These are phyloP conservation scores for Zasmidium angulare DNA, from an alignment of 2,329 filamentous ascomycete species.

Conservation along the genomic window DNA sequence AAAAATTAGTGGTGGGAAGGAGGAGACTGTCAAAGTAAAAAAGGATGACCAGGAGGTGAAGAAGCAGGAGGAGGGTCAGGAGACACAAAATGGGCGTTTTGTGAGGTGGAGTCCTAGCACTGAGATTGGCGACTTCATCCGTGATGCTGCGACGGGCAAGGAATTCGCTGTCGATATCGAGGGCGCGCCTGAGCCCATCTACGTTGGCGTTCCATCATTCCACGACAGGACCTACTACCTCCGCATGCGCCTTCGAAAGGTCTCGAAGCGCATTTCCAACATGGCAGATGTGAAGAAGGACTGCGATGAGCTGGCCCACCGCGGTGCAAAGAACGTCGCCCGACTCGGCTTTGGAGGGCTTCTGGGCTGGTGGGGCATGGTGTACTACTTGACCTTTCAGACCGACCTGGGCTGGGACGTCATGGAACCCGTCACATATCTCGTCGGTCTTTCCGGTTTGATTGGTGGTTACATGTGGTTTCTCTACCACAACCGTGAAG, in stretches of 20 bases:
- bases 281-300: constrained; percentile 75
- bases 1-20: constrained; percentile 34
- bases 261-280: constrained; percentile 65
- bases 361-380: constrained; percentile 75
- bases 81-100: constrained; percentile 59
- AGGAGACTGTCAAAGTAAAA: constrained; percentile 32
- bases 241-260: constrained; percentile 71
- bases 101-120: constrained; percentile 87
- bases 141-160: constrained; percentile 78
- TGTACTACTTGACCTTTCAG: constrained; percentile 67
- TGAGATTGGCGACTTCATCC: constrained; percentile 91
- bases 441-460: constrained; percentile 80
- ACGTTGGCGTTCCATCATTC: constrained; percentile 82
- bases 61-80: constrained; percentile 28
- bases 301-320: constrained; percentile 76
- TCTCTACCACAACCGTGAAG: constrained; percentile 84
- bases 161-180: constrained; percentile 86
- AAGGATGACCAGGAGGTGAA: constrained; percentile 43
- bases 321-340: constrained; percentile 74
- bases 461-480: constrained; percentile 95
- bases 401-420: constrained; percentile 86
- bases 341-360: constrained; percentile 75
- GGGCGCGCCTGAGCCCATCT: constrained; percentile 65
- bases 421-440: constrained; percentile 87
- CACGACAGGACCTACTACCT: constrained; percentile 88